phyloP scores from a whole-genome alignment of 768 basidiomycete species.

The Leccinum variicolor region DNA sequence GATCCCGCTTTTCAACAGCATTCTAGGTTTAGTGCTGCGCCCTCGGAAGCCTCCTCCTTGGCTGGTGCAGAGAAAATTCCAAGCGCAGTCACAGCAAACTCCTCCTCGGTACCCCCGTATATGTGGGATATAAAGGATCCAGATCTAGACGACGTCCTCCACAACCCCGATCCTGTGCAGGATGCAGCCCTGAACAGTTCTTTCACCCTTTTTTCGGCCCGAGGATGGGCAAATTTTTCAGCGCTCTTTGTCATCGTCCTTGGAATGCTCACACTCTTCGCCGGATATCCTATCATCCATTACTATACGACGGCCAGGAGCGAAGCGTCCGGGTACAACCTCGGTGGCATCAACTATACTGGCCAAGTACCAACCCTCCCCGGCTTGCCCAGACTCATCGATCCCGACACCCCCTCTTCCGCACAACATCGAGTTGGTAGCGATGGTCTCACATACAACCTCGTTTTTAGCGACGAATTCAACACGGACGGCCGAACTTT shows the following conservation, averaged over 20 bases:
- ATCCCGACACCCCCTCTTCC: conserved; percentile 65
- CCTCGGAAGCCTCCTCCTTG: conserved; percentile 42
- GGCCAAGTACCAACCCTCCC: conserved; percentile 84
- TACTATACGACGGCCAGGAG: conserved; percentile 37
- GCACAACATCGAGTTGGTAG: conserved; percentile 57
- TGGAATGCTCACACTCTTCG: conserved; percentile 76
- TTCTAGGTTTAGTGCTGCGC: conserved; percentile 56
- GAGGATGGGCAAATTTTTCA: conserved; percentile 81
- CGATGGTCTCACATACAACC: conserved; percentile 75
- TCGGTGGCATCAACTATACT: conserved; percentile 78
- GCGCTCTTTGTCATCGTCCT: conserved; percentile 67
- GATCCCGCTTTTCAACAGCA: conserved; percentile 41
- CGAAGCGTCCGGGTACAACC: conserved; percentile 60
- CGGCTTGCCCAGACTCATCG: conserved; percentile 67
- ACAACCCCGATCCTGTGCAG: conserved; percentile 80
- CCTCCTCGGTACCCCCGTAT: conserved; percentile 65
- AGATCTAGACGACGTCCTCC: conserved; percentile 86
- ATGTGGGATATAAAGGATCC: conserved; percentile 78
- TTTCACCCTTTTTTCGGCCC: conserved; percentile 71
- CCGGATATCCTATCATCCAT: conserved; percentile 81
- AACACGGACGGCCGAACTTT: conserved; percentile 68
- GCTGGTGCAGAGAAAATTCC: conserved; percentile 37
- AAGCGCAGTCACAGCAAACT: conserved; percentile 35
- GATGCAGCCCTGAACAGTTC: conserved; percentile 56
- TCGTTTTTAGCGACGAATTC: conserved; percentile 91